phyloP scores from a whole-genome alignment of 345 rosid genomes.

The Passiflora organensis region DNA sequence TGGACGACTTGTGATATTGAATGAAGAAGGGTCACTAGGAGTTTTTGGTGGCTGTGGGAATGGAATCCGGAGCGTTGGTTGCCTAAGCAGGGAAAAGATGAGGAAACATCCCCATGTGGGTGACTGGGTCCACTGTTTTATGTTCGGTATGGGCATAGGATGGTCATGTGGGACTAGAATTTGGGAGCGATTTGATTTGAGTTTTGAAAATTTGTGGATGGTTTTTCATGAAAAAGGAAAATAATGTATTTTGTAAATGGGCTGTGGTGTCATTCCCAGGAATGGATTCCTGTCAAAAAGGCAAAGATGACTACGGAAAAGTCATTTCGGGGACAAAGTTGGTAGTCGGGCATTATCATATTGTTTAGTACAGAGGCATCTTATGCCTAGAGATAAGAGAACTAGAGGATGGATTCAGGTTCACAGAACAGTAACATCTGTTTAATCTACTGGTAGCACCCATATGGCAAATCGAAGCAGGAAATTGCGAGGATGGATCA shows the following conservation, averaged over 20 bases:
- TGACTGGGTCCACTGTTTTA: constrained; percentile 10
- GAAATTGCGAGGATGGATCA: too few relatives aligned
- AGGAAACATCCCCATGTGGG: constrained; percentile 21
- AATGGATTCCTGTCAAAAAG: background rate
- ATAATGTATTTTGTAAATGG: background rate
- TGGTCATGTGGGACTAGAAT: constrained; percentile 23
- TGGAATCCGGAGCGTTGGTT: constrained; percentile 40
- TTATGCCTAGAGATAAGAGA: constrained; percentile 11
- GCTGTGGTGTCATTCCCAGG: constrained; percentile 30
- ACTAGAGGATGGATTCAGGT: constrained; percentile 17
- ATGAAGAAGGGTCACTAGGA: constrained; percentile 38
- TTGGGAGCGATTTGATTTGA: background rate
- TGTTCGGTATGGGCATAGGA: constrained; percentile 21
- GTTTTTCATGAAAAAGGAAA: background rate
- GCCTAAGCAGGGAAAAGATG: constrained; percentile 2
- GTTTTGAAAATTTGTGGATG: background rate
- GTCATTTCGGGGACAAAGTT: too few relatives aligned
- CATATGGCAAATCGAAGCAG: too few relatives aligned
- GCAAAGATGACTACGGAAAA: background rate
- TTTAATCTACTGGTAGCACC: too few relatives aligned
- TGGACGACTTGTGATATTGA: constrained; percentile 20
- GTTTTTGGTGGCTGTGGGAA: constrained; percentile 22
- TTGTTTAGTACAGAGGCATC: too few relatives aligned
- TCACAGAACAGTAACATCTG: background rate
- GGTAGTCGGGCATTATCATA: too few relatives aligned